Base-by-base conservation (phyloP, 305 asterid species). In the Fraxinus sp. region DNA sequence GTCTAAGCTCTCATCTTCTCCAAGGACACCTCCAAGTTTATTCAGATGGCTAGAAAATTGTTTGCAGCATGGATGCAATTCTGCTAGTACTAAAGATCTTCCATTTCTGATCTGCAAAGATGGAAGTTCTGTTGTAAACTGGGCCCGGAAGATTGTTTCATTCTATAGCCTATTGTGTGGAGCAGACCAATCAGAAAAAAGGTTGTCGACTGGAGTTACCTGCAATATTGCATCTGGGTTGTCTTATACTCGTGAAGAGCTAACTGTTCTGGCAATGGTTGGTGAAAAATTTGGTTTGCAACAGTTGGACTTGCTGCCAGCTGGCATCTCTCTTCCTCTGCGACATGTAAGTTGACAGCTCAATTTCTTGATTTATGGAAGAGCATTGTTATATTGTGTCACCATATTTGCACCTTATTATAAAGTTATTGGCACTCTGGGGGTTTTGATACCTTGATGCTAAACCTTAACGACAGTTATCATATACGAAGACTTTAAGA, bases 261-360 rank as follows among this genome's bases (percentile, higher is more conserved):
- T 91, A 28, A 89, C 90, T 71, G 95, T 96, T 79, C 83, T 96
- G 91, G 98, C 94, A 80, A 96, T 96, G 99, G 98, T 94, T 83
- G 99, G 99, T 81, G 98, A 96, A 83, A 91, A 87, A 52, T 94
- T 96, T 91, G 95, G 98, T 79, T 89, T 94, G 90, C 98, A 91
- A 79, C 94, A 96, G 84, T 86, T 96, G 71, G 99, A 96, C 84
- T 89, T 94, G 91, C 94, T 96, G 80, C 98, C 99, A 32, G 93
- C 95, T 86, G 99, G 98, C 70, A 92, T 92, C 72, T 93, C 98
- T 87, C 98, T 96, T 82, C 99, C 98, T 77, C 86, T 96, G 79
- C 91, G 98, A 86, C 98, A 96, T 88, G 99, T 96, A 93, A 90
- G 95, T 88, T 85, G 77, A 79, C 80, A n/a, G 32, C 82, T 84